Conservation (phyloP, 2,329 filamentous ascomycete genomes). For the Didymella segeticola region DNA sequence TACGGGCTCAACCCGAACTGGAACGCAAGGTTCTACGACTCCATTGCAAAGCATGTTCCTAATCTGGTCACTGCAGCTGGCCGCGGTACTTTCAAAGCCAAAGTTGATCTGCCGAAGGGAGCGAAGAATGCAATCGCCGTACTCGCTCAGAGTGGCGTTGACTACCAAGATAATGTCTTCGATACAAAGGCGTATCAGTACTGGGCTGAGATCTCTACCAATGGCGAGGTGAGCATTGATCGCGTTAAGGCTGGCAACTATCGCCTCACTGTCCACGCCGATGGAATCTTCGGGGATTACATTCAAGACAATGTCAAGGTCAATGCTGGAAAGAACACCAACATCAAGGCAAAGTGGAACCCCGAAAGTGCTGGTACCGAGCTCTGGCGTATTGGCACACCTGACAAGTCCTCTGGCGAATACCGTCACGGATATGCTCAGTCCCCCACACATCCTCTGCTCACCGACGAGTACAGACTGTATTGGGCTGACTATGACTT, state of each 20-base stretch:
- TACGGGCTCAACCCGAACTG: slow-evolving; percentile 59
- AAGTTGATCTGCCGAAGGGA: slow-evolving; percentile 59
- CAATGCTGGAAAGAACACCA: slow-evolving; percentile 49
- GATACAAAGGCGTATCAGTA: slow-evolving; percentile 65
- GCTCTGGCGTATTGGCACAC: slow-evolving; percentile 67
- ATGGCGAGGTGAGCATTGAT: slow-evolving; percentile 59
- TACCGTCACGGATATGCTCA: slow-evolving; percentile 63
- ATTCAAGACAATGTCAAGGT: slow-evolving; percentile 60
- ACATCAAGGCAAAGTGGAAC: slow-evolving; percentile 53
- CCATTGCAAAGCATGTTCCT: slow-evolving; percentile 64
- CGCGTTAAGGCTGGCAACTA: slow-evolving; percentile 65
- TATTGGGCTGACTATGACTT: slow-evolving; percentile 69
- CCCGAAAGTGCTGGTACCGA: slow-evolving; percentile 64
- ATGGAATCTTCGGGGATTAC: slow-evolving; percentile 67
- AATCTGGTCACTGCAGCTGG: slow-evolving; percentile 63
- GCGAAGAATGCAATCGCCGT: slow-evolving; percentile 62
- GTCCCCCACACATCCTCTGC: slow-evolving; percentile 58
- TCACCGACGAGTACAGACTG: slow-evolving; percentile 64
- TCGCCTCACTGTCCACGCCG: slow-evolving; percentile 67
- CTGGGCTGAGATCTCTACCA: slow-evolving; percentile 58
- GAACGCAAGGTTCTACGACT: slow-evolving; percentile 68
- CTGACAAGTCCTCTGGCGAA: slow-evolving; percentile 67
- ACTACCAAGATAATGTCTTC: slow-evolving; percentile 65
- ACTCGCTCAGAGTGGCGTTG: slow-evolving; percentile 58
- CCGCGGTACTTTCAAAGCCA: slow-evolving; percentile 59